A percentile compares a stretch with the other conserved stretches of the same genome.
Conservation (phyloP, 2,329 filamentous ascomycete genomes). For the Parafenestella ontariensis region DNA sequence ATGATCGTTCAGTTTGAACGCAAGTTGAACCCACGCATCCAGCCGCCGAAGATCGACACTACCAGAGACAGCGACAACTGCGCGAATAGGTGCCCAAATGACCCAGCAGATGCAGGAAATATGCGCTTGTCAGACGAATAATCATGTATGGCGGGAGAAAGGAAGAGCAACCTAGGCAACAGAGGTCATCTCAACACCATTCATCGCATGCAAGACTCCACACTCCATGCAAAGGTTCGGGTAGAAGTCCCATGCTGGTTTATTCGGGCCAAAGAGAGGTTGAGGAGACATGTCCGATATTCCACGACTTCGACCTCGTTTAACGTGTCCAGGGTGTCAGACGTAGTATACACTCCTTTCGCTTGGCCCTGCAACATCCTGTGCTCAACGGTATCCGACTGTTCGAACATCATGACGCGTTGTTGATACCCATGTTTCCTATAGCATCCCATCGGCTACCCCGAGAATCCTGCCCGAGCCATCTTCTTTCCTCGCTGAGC, state of each 20-base stretch:
- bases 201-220: background rate
- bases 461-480: slow-evolving; percentile 62
- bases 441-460: slow-evolving; percentile 29
- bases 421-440: background rate
- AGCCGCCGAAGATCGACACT: background rate
- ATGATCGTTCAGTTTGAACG: background rate
- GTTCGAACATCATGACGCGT: background rate
- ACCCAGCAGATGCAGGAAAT: background rate
- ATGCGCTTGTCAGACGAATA: background rate
- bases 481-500: slow-evolving; percentile 71
- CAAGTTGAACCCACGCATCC: background rate
- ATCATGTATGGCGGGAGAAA: background rate
- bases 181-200: background rate
- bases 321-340: background rate
- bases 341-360: background rate
- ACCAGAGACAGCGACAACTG: background rate
- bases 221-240: background rate
- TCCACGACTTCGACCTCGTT: background rate
- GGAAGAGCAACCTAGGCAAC: background rate
- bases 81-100: background rate
- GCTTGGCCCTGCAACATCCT: background rate
- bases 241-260: background rate
- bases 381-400: background rate
- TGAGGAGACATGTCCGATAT: background rate
- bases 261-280: background rate